Percentiles rank a stretch among this genome's conserved stretches.
phyloP scores from a whole-genome alignment of 768 basidiomycete genomes.

The Sarcodon aspratus region DNA sequence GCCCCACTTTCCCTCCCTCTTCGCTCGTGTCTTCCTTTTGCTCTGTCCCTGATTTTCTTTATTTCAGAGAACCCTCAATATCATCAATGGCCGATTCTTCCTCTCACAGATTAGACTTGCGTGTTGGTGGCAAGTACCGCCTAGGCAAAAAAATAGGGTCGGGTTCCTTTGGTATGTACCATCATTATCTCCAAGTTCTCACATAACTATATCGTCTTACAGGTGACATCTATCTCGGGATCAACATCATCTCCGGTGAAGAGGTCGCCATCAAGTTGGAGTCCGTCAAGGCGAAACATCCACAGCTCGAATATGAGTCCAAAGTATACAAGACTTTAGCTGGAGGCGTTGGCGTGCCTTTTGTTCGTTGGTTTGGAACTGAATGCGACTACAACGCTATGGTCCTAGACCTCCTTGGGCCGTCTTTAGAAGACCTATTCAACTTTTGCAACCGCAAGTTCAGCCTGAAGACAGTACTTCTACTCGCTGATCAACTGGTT shows the following conservation, averaged over 20 bases:
- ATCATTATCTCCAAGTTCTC: not conserved
- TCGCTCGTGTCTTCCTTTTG: too few species aligned
- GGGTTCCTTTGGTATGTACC: slow-evolving; percentile 85
- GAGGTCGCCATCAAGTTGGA: slow-evolving; percentile 99
- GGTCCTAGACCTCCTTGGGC: slow-evolving; percentile 94
- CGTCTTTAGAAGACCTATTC: slow-evolving; percentile 85
- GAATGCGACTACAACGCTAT: slow-evolving; percentile 99
- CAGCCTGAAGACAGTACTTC: slow-evolving; percentile 89
- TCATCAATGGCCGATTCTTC: slow-evolving; percentile 62
- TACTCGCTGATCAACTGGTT: slow-evolving; percentile 94
- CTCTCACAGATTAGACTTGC: slow-evolving; percentile 67
- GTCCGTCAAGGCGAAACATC: slow-evolving; percentile 99
- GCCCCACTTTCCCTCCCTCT: slow-evolving; percentile 7
- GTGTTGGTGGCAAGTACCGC: slow-evolving; percentile 92
- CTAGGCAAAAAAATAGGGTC: slow-evolving; percentile 99
- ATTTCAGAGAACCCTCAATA: not conserved
- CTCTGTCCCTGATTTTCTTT: too few species aligned
- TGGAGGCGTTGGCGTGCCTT: slow-evolving; percentile 97
- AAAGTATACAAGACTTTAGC: slow-evolving; percentile 97
- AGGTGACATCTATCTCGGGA: slow-evolving; percentile 99
- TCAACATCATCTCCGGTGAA: slow-evolving; percentile 99
- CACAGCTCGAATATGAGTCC: slow-evolving; percentile 98
- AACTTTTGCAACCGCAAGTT: slow-evolving; percentile 98
- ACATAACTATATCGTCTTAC: slow-evolving; percentile 1
- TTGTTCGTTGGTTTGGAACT: slow-evolving; percentile 90